Percentiles rank a stretch among this genome's conserved stretches.
phyloP scores from a whole-genome alignment of 768 basidiomycete species.

The Pulveroboletus frians region DNA sequence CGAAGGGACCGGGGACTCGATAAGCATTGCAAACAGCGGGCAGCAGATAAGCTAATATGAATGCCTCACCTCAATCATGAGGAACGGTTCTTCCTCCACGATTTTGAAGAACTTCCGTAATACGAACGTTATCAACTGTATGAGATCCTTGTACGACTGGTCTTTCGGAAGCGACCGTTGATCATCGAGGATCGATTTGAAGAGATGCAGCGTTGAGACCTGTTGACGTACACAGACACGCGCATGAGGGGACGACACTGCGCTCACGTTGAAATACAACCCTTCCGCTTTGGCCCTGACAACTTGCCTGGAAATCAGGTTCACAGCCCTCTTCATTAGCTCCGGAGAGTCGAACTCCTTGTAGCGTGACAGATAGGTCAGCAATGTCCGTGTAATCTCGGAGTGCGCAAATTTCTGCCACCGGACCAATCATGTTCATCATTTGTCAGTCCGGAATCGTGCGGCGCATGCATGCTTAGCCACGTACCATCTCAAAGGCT shows the following conservation, averaged over 20 bases:
- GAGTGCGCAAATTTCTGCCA: conserved; percentile 83
- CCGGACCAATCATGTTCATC: conserved; percentile 17
- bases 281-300: conserved; percentile 91
- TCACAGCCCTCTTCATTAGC: conserved; percentile 85
- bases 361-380: conserved; percentile 80
- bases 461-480: conserved; percentile 13
- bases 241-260: not conserved
- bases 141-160: conserved; percentile 75
- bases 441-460: conserved; percentile 14
- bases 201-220: conserved; percentile 87
- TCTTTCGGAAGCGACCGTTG: conserved; percentile 74
- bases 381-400: conserved; percentile 77
- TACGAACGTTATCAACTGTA: conserved; percentile 79
- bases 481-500: conserved; percentile 77
- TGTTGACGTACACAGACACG: conserved; percentile 34
- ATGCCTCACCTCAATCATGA: conserved; percentile 76
- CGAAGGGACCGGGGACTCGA: conserved; percentile 5
- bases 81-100: conserved; percentile 75
- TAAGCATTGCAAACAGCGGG: conserved; percentile 17
- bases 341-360: conserved; percentile 72
- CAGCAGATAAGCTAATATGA: conserved; percentile 24
- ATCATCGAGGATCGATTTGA: conserved; percentile 81
- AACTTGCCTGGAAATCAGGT: conserved; percentile 85
- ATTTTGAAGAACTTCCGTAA: conserved; percentile 94
- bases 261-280: conserved; percentile 85